Base-by-base conservation (phyloP, 139 green algal genomes). In the Chloropicon primus region DNA sequence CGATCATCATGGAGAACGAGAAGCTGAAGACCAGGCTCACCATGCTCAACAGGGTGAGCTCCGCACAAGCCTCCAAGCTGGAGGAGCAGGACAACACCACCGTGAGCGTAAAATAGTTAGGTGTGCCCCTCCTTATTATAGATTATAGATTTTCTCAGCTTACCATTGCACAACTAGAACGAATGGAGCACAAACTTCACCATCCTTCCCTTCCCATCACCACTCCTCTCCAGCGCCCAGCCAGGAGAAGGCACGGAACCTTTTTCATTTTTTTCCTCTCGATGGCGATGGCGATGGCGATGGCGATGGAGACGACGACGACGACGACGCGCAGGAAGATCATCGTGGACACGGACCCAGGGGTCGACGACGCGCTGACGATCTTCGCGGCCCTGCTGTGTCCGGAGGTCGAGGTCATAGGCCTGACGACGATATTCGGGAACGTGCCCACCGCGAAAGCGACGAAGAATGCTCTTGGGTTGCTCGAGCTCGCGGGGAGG, bases 351-450 rank as follows among this genome's bases (percentile, higher is more conserved):
- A 93, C 89, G 0, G 88, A 93, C 76, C 89, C 89, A 5, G 88
- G 89, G 1, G 80, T 93, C 90, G 92, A 96, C 77, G 92, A 96
- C 76, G 83, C 87, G 26, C 91, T 94, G 81, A 89, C 92, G 21
- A 93, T 96, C 25, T 54, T 94, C 0, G 76, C 88, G 10, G 92
- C 92, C 0, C 89, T 94, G 79, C 87, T 90, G 27, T 88, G 72
- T n/a, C 85, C 82, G 0, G 89, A 94, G 26, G 78, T 96, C 1
- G 83, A 91, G 23, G 74, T 96, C 17, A 72, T 96, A 0, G 92
- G 88, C 0, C 54, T 96, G 1, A 96, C 92, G 2, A 93, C 90
- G 1, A 82, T 93, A 23, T 96, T 90, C 75, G 92, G 92, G 71
- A 96, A 96, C 78, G 88, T 96, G 2, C 79, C 79, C 17, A 93